Evolutionary conservation across 352 stramenopile genomes (phyloP), one percentile per base, ranked within the genome.

Genomic region (Plasmopara viticola): DNA sequence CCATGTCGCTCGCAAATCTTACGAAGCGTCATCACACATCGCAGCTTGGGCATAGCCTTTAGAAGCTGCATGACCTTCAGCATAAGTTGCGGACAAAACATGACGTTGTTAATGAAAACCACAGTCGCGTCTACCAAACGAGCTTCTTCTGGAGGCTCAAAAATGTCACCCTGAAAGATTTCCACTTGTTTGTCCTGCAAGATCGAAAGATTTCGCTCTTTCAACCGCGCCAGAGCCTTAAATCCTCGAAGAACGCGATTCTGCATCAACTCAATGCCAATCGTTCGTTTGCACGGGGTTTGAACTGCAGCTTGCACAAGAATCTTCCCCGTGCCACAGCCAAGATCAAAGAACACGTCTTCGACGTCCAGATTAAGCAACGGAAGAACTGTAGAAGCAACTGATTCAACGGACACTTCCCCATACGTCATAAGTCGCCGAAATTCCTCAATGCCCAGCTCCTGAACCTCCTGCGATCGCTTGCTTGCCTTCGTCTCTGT

Each of bases 61-160:
- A 93, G 66, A 57, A 90, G 70, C 37, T 73, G 62, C 54, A 84
- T 62, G 15, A 90, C 71, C 15, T 82, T 76, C 28, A 85, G 60
- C 82, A 93, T 90, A 37, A 90, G 70, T 42, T 72, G 67, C 13
- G 82, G 82, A 0, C 78, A 74, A 37, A 93, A 90, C 61, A 83
- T 83, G 13, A 93, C 82, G 51, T 92, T 92, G 62, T 93, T 93
- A 56, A 93, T 89, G 51, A 93, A 93, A 39, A 90, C 72, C 37
- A 93, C 82, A 0, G 82, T 90, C 17, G 82, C 82, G 28, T 90
- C 79, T 66, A 72, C 72, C 51, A 90, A 64, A 17, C 72, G 58
- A 12, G 77, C 72, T 18, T 60, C 48, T 20, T 70, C 63, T 2
- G 79, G 76, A 41, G 79, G 78, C 35, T 68, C 63, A 56, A 76